Conservation (phyloP, 805 yeast species). For the Myxozyma lipomycoides region DNA sequence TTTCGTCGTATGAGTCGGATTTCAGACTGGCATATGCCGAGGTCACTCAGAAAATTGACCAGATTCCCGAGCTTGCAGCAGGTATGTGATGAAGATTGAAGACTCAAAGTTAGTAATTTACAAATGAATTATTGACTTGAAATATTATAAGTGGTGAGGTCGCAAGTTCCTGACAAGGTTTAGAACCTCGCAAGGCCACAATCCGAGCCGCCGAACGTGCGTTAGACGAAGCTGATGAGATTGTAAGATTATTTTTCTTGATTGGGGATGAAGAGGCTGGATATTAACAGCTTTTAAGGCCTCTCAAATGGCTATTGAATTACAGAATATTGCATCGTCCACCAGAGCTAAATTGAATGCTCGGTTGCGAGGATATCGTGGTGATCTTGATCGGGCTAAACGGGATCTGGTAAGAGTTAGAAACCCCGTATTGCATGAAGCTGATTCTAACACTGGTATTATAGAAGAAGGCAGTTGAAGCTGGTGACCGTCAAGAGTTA, state of each 20-base stretch:
- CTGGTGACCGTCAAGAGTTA: constrained; percentile 64
- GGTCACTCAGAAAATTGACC: constrained; percentile 60
- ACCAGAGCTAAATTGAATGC: constrained; percentile 68
- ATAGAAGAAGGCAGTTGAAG: constrained; percentile 54
- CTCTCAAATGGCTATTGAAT: constrained; percentile 85
- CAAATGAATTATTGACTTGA: too few relatives aligned
- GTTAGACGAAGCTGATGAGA: constrained; percentile 75
- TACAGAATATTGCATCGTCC: constrained; percentile 74
- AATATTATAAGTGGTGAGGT: too few relatives aligned
- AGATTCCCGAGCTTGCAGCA: constrained; percentile 48
- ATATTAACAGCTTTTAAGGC: constrained; percentile 36
- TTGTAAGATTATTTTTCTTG: constrained; percentile 38
- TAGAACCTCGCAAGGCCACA: constrained; percentile 51
- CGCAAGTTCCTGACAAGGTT: too few relatives aligned
- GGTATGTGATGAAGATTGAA: constrained; percentile 33
- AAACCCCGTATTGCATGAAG: not conserved
- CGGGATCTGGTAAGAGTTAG: constrained; percentile 32
- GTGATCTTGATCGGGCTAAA: constrained; percentile 57
- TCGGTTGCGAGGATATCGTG: constrained; percentile 66
- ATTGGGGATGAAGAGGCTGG: not conserved
- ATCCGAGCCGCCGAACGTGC: constrained; percentile 60
- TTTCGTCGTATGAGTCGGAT: constrained; percentile 65
- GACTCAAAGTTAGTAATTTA: constrained; percentile 7
- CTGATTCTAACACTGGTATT: not conserved
- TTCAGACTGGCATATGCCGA: constrained; percentile 66